Conservation (phyloP, 768 basidiomycete genomes). For the Mycena latifolia region DNA sequence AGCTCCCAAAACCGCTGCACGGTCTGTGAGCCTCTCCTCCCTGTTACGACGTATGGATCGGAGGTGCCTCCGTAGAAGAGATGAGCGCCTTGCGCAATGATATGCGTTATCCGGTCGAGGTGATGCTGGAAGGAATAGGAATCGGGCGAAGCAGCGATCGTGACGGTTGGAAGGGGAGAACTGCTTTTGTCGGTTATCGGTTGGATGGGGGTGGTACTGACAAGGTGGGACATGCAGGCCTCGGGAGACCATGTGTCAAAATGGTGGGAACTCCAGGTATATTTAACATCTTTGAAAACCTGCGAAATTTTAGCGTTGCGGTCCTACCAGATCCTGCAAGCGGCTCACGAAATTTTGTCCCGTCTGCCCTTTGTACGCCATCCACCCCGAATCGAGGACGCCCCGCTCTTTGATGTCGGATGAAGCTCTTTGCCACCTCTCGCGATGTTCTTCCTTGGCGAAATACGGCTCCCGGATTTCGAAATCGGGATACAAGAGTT, state of each 20-base stretch:
- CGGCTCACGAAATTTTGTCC: slow-evolving; percentile 33
- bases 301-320: not conserved
- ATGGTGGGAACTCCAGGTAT: not conserved
- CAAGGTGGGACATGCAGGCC: slow-evolving; percentile 25
- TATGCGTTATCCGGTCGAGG: slow-evolving; percentile 34
- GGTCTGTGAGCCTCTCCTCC: not conserved
- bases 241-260: slow-evolving; percentile 18
- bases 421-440: slow-evolving; percentile 16
- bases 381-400: slow-evolving; percentile 18
- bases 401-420: slow-evolving; percentile 4
- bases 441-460: slow-evolving; percentile 22
- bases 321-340: too few relatives aligned
- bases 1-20: slow-evolving; percentile 27
- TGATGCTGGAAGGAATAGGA: slow-evolving; percentile 33
- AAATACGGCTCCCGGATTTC: slow-evolving; percentile 31
- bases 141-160: slow-evolving; percentile 28
- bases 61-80: slow-evolving; percentile 7
- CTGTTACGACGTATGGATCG: slow-evolving; percentile 14
- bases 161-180: not conserved
- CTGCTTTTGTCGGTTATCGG: not conserved
- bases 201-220: slow-evolving; percentile 23
- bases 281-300: slow-evolving; percentile 30
- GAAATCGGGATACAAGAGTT: slow-evolving; percentile 33
- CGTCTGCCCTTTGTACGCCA: slow-evolving; percentile 28
- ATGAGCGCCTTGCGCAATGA: slow-evolving; percentile 25